Base-by-base conservation (phyloP, 2,329 filamentous ascomycete species). In the Aspergillus pseudotamarii region DNA sequence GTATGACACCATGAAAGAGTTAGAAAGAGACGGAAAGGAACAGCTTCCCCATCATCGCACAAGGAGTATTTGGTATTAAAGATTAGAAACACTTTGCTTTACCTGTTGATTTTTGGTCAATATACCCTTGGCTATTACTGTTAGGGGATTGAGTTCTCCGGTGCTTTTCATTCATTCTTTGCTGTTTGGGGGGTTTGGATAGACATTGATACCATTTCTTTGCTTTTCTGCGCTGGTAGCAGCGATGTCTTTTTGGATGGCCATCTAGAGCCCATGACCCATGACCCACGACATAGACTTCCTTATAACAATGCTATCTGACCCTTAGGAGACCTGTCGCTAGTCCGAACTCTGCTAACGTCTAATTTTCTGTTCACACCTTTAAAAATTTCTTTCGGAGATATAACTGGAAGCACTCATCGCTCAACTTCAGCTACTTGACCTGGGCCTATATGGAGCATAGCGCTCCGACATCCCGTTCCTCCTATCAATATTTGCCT, bases 1-100 rank as follows among this genome's bases (percentile, higher is more conserved):
- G 60, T 99, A 99, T 75, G 95, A 99, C 79, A 88, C 91, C 21
- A 93, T 95, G 80, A 99, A 98, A 77, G 90, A 93, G 73, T 78
- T 91, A 74, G 94, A 98, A 77, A 82, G 80, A 76, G 82, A 68
- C 82, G 88, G 58, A 77, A 70, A 75, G 64, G 81, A 80, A 64
- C 75, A 75, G 38, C 86, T 93, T 64, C 92, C 92, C 6, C 93
- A 97, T 79, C 94, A 97, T 79, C 85, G 94, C 67, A 97, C 94
- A 50, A 87, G 94, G 75, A 96, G 93, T 73, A 97, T 97, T 65
- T 97, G 94, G 94, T 97, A 97, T 78, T 97, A 64, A 38, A 56
- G 26, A 41, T 38, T 51, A 43, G 43, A 53, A 30, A 30, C 3
- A n/a, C 9, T 26, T n/a, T 55, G 32, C 28, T 51, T 59, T 30